These are phyloP conservation scores for Coniochaeta ligniaria DNA, from an alignment of 2,329 filamentous ascomycete genomes.

Conservation along the genomic window DNA sequence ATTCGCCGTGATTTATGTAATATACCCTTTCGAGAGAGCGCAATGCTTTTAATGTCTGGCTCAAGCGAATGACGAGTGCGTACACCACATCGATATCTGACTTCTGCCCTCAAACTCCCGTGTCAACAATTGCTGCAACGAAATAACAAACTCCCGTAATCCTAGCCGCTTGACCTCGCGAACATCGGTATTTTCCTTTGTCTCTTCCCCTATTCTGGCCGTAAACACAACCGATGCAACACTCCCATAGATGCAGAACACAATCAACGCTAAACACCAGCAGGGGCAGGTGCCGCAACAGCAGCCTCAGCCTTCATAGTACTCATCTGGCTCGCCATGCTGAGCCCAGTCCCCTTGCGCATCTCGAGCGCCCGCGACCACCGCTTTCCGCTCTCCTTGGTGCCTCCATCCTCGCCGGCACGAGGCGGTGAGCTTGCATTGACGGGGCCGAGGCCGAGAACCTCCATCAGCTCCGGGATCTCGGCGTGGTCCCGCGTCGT, in stretches of 20 bases:
- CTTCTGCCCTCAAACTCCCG: neutral
- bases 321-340: constrained; percentile 42
- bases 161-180: neutral
- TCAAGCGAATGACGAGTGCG: no score
- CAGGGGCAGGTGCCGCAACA: neutral
- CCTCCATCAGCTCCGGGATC: constrained; percentile 55
- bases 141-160: neutral
- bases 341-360: constrained; percentile 47
- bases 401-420: constrained; percentile 3
- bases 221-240: neutral
- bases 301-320: constrained; percentile 25
- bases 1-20: neutral
- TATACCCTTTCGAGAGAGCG: neutral
- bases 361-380: constrained; percentile 38
- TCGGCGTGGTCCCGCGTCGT: constrained; percentile 73
- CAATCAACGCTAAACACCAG: neutral
- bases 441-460: constrained; percentile 49
- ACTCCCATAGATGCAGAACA: neutral
- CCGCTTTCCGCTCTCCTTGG: constrained; percentile 30
- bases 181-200: neutral
- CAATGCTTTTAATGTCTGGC: no score
- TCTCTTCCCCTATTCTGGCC: neutral
- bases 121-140: neutral
- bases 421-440: constrained; percentile 7
- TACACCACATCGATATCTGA: neutral